phyloP scores from a whole-genome alignment of 1,284 basidiomycete genomes.

The Pseudozyma tsukubaensis region DNA sequence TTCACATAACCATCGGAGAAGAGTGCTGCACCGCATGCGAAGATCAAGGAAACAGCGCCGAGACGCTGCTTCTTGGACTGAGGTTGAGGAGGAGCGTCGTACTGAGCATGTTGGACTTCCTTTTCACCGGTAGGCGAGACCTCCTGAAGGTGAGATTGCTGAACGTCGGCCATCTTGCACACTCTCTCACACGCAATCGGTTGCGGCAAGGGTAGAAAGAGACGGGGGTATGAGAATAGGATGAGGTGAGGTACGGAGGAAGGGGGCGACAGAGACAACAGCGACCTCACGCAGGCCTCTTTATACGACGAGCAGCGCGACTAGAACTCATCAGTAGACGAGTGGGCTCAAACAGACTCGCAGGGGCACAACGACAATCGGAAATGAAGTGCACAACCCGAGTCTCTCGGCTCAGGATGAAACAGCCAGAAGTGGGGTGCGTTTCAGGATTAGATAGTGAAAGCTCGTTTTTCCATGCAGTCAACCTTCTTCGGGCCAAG shows the following conservation, averaged over 20 bases:
- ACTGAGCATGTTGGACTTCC: neutral
- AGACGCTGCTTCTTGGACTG: constrained; percentile 30
- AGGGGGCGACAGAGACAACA: neutral
- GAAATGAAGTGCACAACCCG: no score
- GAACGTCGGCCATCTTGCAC: constrained; percentile 28
- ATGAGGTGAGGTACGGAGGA: neutral
- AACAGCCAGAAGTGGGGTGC: no score
- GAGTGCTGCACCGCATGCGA: constrained; percentile 63
- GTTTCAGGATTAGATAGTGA: constrained; percentile 12
- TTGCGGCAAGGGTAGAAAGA: neutral
- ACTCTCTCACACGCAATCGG: neutral
- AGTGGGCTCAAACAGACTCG: no score
- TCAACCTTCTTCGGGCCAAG: constrained; percentile 5
- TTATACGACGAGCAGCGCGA: constrained; percentile 4
- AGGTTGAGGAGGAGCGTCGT: constrained; percentile 20
- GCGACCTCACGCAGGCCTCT: neutral
- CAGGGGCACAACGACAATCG: no score
- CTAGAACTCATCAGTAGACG: neutral
- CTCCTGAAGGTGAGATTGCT: constrained; percentile 2
- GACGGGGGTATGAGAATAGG: neutral
- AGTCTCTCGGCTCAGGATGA: no score
- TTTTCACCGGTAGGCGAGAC: constrained; percentile 28
- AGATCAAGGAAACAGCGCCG: constrained; percentile 50
- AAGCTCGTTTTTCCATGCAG: constrained; percentile 1
- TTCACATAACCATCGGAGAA: constrained; percentile 67